Conservation (phyloP, 2,329 filamentous ascomycete species). For the Pyricularia sp. region DNA sequence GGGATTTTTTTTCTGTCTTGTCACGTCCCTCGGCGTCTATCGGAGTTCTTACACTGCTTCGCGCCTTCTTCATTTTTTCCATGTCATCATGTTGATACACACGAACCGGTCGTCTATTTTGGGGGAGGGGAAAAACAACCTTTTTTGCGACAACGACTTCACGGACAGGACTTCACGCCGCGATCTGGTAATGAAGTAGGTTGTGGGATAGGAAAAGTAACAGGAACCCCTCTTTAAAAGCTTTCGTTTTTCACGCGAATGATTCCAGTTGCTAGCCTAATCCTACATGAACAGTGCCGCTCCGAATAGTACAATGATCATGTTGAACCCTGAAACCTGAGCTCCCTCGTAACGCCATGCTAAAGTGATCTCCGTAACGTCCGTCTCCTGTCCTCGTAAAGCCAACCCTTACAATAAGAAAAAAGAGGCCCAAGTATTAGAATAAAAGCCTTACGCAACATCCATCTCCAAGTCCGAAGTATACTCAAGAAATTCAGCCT, state of each 20-base stretch:
- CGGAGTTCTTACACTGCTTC: slow-evolving; percentile 1
- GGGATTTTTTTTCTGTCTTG: neutral
- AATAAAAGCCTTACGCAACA: slow-evolving; percentile 17
- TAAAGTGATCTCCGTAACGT: neutral
- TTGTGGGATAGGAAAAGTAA: neutral
- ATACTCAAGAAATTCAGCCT: slow-evolving; percentile 55
- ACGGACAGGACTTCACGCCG: neutral
- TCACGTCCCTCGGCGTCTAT: slow-evolving; percentile 1
- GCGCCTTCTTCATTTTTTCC: slow-evolving; percentile 8
- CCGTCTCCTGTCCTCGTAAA: neutral
- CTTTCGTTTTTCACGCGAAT: neutral
- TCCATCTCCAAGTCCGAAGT: slow-evolving; percentile 30
- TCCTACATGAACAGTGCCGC: neutral
- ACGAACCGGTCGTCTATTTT: slow-evolving; percentile 1
- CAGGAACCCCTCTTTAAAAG: neutral
- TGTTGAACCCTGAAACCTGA: neutral
- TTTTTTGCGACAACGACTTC: slow-evolving; percentile 15
- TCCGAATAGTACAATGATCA: neutral
- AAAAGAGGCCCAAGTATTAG: neutral
- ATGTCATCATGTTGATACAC: slow-evolving; percentile 16
- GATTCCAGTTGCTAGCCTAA: neutral
- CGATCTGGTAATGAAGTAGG: neutral
- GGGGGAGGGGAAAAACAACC: slow-evolving; percentile 3
- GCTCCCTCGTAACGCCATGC: neutral
- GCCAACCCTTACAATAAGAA: neutral